phyloP scores from a whole-genome alignment of 176 grass and related monocot species.

The Avena insularis region DNA sequence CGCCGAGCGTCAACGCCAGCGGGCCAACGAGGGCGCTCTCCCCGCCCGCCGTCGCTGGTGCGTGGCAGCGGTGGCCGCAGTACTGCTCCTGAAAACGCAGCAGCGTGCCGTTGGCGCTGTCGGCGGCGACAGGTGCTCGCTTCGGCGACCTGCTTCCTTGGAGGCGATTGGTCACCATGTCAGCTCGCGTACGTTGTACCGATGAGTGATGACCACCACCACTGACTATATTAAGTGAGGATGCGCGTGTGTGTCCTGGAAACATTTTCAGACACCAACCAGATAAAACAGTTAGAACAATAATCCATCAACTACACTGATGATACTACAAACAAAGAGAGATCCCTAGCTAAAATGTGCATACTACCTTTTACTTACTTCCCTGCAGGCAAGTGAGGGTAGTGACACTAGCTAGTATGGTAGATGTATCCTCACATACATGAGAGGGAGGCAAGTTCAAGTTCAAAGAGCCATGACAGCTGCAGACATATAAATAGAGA shows the following conservation, averaged over 20 bases:
- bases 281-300: background rate
- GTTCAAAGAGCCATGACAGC: slow-evolving; percentile 24
- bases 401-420: no score
- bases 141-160: slow-evolving; percentile 36
- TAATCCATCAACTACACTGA: background rate
- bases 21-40: background rate
- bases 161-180: slow-evolving; percentile 42
- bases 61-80: slow-evolving; percentile 1
- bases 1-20: no score
- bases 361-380: background rate
- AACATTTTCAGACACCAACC: background rate
- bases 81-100: slow-evolving; percentile 33
- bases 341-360: background rate
- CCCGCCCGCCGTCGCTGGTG: background rate
- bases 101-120: slow-evolving; percentile 4
- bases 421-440: background rate
- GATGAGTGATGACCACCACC: background rate
- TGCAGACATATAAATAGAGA: slow-evolving; percentile 1
- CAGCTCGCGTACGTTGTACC: background rate
- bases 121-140: slow-evolving; percentile 20
- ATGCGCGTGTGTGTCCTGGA: background rate
- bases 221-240: background rate
- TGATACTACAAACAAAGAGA: background rate
- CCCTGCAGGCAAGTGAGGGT: no score
- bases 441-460: slow-evolving; percentile 27